These are phyloP conservation scores for Tremella mesenterica DNA, from an alignment of 768 basidiomycete species.

Conservation along the genomic window DNA sequence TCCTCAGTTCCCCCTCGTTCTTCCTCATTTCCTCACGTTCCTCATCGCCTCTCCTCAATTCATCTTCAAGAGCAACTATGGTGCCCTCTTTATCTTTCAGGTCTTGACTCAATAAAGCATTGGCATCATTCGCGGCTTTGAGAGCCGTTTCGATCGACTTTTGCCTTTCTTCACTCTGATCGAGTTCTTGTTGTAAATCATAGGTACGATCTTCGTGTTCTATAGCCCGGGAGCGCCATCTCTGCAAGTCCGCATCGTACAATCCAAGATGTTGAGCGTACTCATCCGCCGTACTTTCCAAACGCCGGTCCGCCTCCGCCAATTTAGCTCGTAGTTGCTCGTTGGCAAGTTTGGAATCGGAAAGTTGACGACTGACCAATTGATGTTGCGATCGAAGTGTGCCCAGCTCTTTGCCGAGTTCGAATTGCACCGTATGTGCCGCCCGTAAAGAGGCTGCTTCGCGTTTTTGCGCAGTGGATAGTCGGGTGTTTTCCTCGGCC, in stretches of 20 bases:
- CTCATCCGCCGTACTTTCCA: conserved; percentile 8
- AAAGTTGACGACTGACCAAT: not conserved
- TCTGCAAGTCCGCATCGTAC: not conserved
- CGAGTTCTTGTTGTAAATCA: not conserved
- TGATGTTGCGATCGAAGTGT: not conserved
- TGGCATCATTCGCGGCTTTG: too few relatives aligned
- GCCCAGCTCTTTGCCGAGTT: not conserved
- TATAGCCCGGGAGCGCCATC: not conserved
- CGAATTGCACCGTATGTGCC: not conserved
- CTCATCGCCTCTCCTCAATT: not conserved
- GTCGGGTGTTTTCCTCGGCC: conserved; percentile 2
- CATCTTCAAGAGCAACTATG: not conserved
- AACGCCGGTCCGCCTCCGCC: not conserved
- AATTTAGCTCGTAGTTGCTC: not conserved
- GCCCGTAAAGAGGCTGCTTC: not conserved
- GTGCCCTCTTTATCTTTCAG: not conserved
- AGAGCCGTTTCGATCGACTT: too few relatives aligned
- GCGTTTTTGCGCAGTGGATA: not conserved
- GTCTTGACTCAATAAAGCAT: too few relatives aligned
- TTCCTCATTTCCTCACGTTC: not conserved
- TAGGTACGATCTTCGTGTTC: not conserved
- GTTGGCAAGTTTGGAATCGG: not conserved
- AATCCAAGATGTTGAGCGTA: not conserved
- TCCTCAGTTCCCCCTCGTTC: not conserved
- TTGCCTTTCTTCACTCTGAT: not conserved